These are phyloP conservation scores for Mycosphaerella sp. DNA, from an alignment of 2,329 filamentous ascomycete genomes.

Conservation along the genomic window DNA sequence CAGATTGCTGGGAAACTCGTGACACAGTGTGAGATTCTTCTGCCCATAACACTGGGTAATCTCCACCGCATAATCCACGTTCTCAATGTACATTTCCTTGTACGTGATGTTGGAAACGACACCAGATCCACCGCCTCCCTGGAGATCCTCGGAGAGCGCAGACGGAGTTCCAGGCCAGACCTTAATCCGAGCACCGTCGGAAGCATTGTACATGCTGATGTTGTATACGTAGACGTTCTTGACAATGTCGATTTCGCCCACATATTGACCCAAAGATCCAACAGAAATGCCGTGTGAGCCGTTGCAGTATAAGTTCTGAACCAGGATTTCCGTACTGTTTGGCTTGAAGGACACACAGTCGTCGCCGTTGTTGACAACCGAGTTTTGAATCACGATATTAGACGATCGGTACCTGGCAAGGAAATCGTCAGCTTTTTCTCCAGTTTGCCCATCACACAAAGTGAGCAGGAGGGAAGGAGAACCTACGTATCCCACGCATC, in stretches of 20 bases:
- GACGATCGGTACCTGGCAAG: background rate
- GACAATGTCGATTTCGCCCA: conserved; percentile 58
- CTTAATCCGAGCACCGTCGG: conserved; percentile 65
- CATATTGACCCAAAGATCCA: conserved; percentile 65
- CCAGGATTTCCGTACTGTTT: conserved; percentile 62
- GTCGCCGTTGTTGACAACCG: conserved; percentile 58
- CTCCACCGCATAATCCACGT: conserved; percentile 61
- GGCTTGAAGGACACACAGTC: conserved; percentile 72
- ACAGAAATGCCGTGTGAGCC: conserved; percentile 67
- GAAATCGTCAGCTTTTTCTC: background rate
- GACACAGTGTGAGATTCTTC: conserved; percentile 56
- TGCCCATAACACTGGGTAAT: conserved; percentile 62
- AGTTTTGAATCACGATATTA: conserved; percentile 59
- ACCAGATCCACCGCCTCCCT: conserved; percentile 60
- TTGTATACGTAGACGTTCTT: conserved; percentile 55
- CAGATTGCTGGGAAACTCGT: conserved; percentile 50
- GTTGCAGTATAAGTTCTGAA: conserved; percentile 62
- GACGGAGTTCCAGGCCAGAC: conserved; percentile 60
- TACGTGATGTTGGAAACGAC: conserved; percentile 62
- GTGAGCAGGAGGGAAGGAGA: background rate
- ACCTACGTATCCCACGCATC: conserved; percentile 41
- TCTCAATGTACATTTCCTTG: conserved; percentile 53
- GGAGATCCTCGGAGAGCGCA: conserved; percentile 53
- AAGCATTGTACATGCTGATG: conserved; percentile 37
- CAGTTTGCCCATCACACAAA: background rate